Base-by-base conservation (phyloP, 2,329 filamentous ascomycete species). In the Metarhizium robertsii region DNA sequence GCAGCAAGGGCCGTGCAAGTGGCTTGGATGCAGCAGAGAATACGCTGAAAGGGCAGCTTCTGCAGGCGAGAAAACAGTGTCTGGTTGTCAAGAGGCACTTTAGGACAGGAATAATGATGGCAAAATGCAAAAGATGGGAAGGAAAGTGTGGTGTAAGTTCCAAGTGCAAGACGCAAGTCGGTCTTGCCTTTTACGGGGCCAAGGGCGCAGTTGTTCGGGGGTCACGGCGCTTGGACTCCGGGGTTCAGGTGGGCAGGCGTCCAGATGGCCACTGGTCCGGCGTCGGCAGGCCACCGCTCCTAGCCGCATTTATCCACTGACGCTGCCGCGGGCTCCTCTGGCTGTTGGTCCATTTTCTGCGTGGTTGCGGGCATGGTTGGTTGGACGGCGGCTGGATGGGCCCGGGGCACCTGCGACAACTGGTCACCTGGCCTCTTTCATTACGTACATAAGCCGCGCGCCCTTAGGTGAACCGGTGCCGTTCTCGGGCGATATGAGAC, bases 201-300 rank as follows among this genome's bases (percentile, higher is more conserved):
- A 34, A 34, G 32, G 32, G 32, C 10, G 32, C 32, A 34, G 25
- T 4, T 25, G 32, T 42, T 20, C n/a, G 42, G 42, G n/a, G 42
- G 18, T 20, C 40, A 46, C 52, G 42, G 45, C 34, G 49, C 30
- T 13, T 38, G 30, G 40, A 25, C n/a, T 25, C 52, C 53, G 48
- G 47, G 38, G n/a, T 53, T 53, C 53, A 53, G 53, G 49, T 38
- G 11, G 30, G 30, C 32, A 36, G 49, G 10, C 16, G 14, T 43
- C 16, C 40, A 10, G 20, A 45, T 38, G 40, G 43, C 32, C 29
- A 16, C 14, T 45, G 38, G 47, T 53, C 56, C 53, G 56, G 56
- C 25, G 50, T 53, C 56, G 56, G 55, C 36, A 47, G 40, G 30
- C 18, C 53, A 47, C 56, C 56, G 56, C 55, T 53, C 56, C 50